phyloP scores from a whole-genome alignment of 345 rosid genomes.

The Pugionium cornutum region DNA sequence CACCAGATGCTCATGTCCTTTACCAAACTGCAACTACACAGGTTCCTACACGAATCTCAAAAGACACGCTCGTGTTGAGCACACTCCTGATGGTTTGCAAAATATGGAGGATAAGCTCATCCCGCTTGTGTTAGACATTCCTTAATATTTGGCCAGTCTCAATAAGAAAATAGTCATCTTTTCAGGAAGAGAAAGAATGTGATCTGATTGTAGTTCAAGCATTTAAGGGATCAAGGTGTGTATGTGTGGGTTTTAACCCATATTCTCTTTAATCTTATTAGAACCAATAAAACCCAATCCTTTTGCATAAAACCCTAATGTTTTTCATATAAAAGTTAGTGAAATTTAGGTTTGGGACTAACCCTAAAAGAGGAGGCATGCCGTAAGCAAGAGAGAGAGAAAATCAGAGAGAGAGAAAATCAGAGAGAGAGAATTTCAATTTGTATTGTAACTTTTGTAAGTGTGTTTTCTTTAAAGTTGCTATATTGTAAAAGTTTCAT shows the following conservation, averaged over 20 bases:
- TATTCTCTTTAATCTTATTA: too few species aligned
- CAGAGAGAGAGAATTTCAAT: too few species aligned
- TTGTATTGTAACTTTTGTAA: too few species aligned
- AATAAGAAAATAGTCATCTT: not conserved
- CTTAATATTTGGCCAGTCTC: constrained; percentile 5
- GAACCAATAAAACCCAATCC: too few species aligned
- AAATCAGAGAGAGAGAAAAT: too few species aligned
- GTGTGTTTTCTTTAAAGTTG: too few species aligned
- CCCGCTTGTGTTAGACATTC: not conserved
- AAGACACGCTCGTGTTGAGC: constrained; percentile 37
- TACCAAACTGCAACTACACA: constrained; percentile 39
- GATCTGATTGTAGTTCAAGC: constrained; percentile 38
- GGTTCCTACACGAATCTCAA: constrained; percentile 43
- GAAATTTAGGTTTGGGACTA: too few species aligned
- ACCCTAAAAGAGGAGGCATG: too few species aligned
- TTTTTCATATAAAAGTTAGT: too few species aligned
- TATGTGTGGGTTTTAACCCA: not conserved
- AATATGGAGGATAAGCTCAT: not conserved
- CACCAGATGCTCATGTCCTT: constrained; percentile 53
- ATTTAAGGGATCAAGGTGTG: constrained; percentile 22
- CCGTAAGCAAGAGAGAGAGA: too few species aligned
- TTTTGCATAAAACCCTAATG: too few species aligned
- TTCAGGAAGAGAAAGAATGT: constrained; percentile 15
- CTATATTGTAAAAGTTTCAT: too few species aligned
- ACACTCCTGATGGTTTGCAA: constrained; percentile 27